Conservation (phyloP, 2,329 filamentous ascomycete genomes). For the Trichoderma guizhouense region DNA sequence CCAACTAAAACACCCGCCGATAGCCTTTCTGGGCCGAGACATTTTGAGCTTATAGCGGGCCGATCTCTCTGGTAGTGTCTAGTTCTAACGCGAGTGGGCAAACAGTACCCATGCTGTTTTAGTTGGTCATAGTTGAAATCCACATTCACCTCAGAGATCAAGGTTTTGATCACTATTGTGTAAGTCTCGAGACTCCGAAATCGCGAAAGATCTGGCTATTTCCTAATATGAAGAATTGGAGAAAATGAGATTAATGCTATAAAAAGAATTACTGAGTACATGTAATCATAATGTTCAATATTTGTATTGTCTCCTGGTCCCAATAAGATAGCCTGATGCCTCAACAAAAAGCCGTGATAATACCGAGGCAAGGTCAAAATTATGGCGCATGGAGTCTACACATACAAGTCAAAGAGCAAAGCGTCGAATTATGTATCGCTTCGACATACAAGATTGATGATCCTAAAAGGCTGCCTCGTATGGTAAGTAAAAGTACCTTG, state of each 20-base stretch:
- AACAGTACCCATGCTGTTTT: neutral
- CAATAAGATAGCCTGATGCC: neutral
- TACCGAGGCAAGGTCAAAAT: neutral
- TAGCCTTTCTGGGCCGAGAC: constrained; percentile 10
- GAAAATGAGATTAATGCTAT: neutral
- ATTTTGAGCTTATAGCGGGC: neutral
- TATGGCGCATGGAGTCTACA: neutral
- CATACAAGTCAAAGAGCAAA: neutral
- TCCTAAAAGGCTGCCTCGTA: neutral
- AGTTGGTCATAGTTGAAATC: neutral
- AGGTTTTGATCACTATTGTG: neutral
- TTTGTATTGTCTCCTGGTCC: neutral
- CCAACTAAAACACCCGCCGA: neutral
- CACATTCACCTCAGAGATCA: neutral
- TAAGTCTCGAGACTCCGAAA: neutral
- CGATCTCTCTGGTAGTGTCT: neutral
- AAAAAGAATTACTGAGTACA: neutral
- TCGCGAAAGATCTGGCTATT: neutral
- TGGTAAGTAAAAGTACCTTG: neutral
- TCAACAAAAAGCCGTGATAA: neutral
- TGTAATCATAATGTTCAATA: neutral
- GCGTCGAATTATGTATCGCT: neutral
- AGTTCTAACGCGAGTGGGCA: neutral
- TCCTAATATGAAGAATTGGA: too few relatives aligned
- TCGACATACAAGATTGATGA: neutral